Base-by-base conservation (phyloP, 2,329 filamentous ascomycete species). In the Camptophora hylomeconis region DNA sequence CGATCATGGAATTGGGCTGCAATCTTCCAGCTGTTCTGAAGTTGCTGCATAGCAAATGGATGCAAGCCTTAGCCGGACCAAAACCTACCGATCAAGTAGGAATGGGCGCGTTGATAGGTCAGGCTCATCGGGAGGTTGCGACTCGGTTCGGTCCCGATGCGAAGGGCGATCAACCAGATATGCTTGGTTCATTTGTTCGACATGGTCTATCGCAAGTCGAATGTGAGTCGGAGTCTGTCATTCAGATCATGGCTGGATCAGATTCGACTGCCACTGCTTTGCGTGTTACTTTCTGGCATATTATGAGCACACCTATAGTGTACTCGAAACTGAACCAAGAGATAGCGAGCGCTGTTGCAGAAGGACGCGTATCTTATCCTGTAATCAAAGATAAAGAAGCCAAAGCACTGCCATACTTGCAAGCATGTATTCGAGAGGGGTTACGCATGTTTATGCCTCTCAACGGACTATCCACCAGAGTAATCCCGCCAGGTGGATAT, bases 101-200 rank as follows among this genome's bases (percentile, higher is more conserved):
- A 11, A 20, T 40, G 9, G 39, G 39, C 9, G 32, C 36, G 4
- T 32, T 45, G 14, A 26, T 38, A 17, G 39, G 28, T 9, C 22
- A 40, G 17, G 32, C 36, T 11, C 28, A 39, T 17, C 21, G 32
- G 29, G 26, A 40, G 16, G 41, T 46, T 10, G 37, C 39, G 14
- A 36, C 41, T 24, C 38, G 41, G 14, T 43, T 39, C 36, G 42
- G 20, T 12, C 21, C 35, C 14, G 24, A 38, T 16, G 26, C 26
- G 5, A 30, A 41, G 8, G 27, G 30, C 5, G 30, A 41, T 12
- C 20, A 37, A 19, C 31, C 33, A 6, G 46, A 50, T 20, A 49
- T 51, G 47, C 24, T 51, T 5, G 45, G 40, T 6, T 49, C 45
- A 1, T 51, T 49, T 23, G 39, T 49, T 15, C 37, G 35, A 7